Base-by-base conservation (phyloP, 1,284 basidiomycete species). In the Ceratobasidium sp. region DNA sequence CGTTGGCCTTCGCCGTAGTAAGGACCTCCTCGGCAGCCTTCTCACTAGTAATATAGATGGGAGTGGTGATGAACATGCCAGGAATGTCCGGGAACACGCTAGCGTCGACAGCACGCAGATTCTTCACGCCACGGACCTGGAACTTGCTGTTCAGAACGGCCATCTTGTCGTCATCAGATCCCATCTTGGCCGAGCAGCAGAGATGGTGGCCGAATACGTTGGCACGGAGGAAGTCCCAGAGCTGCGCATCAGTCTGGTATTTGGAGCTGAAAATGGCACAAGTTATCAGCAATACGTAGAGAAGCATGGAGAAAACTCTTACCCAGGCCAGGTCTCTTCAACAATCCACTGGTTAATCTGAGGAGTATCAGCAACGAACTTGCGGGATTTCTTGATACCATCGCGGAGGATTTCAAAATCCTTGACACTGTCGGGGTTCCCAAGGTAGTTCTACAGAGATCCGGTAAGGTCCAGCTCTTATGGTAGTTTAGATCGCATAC, bases 321-420 rank as follows among this genome's bases (percentile, higher is more conserved):
- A 26, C 12, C 70, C 70, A 17, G 70, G 70, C 70, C 70, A 73
- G 12, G 59, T 57, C 46, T 73, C 70, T 33, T 73, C 70, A 15
- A 62, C 70, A 13, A 68, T 65, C 46, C 62, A 59, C 48, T 68
- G 46, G 44, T 70, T 79, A 33, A 78, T 57, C 50, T 48, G 56
- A n/a, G 26, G 42, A 12, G 38, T 57, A 26, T 57, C 59, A 20
- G 40, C 70, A 20, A 57, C 59, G n/a, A 78, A 56, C 44, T 48
- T 56, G 20, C 77, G 77, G 26, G 54, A 61, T 28, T 62, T 75
- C 65, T 77, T 69, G 10, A 77, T 57, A 54, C 42, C 74, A 52
- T 79, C 69, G 33, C 61, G 62, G 23, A 76, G 38, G 44, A 77
- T 70, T n/a, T 71, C 67, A 13, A 79, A 42, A 46, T 79, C 78